Conservation (phyloP, 805 yeast species). For the Cyberlindnera meyerae region DNA sequence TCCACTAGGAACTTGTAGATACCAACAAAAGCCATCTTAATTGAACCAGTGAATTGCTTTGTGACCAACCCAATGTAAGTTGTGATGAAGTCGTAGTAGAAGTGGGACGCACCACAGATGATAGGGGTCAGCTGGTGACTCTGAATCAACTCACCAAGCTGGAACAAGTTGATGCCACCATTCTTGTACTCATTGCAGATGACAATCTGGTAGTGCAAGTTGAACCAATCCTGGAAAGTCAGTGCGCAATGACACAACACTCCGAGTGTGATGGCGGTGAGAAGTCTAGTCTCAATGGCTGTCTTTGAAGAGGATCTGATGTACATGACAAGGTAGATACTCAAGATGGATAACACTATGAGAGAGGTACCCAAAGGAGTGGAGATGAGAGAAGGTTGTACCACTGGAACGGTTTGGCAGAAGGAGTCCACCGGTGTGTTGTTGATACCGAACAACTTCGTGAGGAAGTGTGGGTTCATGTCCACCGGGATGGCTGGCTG, state of each 20-base stretch:
- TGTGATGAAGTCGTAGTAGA: background rate
- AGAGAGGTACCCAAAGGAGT: constrained; percentile 24
- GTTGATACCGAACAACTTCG: constrained; percentile 21
- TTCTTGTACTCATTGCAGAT: constrained; percentile 27
- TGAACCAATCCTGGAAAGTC: constrained; percentile 24
- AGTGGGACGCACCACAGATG: background rate
- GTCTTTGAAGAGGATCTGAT: constrained; percentile 2
- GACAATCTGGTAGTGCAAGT: constrained; percentile 20
- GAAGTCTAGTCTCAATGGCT: constrained; percentile 23
- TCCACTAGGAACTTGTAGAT: constrained; percentile 1
- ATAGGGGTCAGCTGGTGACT: constrained; percentile 14
- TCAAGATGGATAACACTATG: constrained; percentile 11
- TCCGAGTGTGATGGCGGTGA: constrained; percentile 20
- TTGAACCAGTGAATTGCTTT: constrained; percentile 14
- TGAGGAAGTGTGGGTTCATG: constrained; percentile 2
- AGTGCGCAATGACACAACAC: constrained; percentile 13
- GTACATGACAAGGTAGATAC: constrained; percentile 14
- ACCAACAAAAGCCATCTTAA: background rate
- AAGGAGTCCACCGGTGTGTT: constrained; percentile 25
- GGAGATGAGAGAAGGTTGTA: constrained; percentile 23
- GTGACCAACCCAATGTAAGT: constrained; percentile 15
- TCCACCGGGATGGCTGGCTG: too few relatives aligned
- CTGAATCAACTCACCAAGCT: constrained; percentile 22
- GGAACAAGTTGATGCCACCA: constrained; percentile 22
- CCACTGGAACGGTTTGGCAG: constrained; percentile 21